Conservation (phyloP, 2,329 filamentous ascomycete genomes). For the Nannizzia gypsea region DNA sequence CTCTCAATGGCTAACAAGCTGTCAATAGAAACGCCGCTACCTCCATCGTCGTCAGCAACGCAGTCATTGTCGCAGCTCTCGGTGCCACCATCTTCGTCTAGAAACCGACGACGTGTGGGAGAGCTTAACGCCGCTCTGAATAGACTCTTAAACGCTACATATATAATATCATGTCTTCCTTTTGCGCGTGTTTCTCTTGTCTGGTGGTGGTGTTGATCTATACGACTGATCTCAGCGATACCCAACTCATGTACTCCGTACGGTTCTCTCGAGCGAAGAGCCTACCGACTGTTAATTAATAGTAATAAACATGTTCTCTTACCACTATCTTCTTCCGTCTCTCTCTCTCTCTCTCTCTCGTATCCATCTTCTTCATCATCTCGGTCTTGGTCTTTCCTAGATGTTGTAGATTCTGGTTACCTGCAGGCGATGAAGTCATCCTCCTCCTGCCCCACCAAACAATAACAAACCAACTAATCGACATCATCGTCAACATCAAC, state of each 20-base stretch:
- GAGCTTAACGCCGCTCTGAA: no score
- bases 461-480: no score
- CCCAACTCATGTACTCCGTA: no score
- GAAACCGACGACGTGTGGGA: background rate
- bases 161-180: no score
- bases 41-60: slow-evolving; percentile 1
- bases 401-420: background rate
- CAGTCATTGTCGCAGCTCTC: background rate
- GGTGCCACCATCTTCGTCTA: background rate
- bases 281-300: background rate
- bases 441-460: background rate
- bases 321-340: no score
- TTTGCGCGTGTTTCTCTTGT: no score
- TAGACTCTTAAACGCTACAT: no score
- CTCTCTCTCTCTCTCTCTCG: background rate
- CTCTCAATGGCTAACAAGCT: background rate
- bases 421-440: background rate
- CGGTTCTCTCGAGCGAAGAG: background rate
- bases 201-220: no score
- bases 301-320: background rate
- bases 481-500: no score
- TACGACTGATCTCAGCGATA: no score
- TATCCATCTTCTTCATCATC: background rate
- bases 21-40: background rate
- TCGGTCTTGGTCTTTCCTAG: background rate